Base-by-base conservation (phyloP, 108 stramenopile species). In the Aurantiochytrium sp. region DNA sequence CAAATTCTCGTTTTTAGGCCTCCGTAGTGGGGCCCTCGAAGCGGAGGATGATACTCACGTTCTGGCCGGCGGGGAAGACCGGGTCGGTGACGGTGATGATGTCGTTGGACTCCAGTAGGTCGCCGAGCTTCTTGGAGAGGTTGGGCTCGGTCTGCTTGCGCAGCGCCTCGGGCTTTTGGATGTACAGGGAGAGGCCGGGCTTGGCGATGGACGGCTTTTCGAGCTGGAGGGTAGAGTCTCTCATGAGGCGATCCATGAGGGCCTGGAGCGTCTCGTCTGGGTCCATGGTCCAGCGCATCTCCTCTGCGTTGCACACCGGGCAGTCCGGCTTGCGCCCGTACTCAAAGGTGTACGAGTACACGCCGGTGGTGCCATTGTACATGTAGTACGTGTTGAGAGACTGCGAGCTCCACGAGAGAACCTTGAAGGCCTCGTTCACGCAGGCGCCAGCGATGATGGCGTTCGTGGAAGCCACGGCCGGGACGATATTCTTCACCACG, bases 391-490 rank as follows among this genome's bases (percentile, higher is more conserved):
- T 98, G 89, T 99, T 98, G 52, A 98, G 89, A 50, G 92, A 93
- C 92, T 98, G 98, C 19, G 96, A 96, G 55, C 89, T 92, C 91
- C 94, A 97, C 6, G 98, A 96, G 37, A 98, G 73, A 12, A 97
- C 87, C 92, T 99, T 99, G 88, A 98, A 87, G 17, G 95, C 97
- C 91, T 99, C 99, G 85, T 95, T 94, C 54, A 96, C 97, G 89
- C 98, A 98, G 8, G 94, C 95, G 19, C 96, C 96, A 3, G 97
- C 97, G 68, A 97, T 96, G 90, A 99, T 98, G 52, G 99, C 99
- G 94, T 99, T 99, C 68, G 99, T 99, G 22, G 98, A 98, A 50
- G 99, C 98, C 92, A 99, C 97, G 55, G 99, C 99, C n/a, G 99
- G 98, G 90, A 99, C 98, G 59, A 99, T 99, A 89, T 99, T 99